Conservation (phyloP, 371 early-diverging fungal genomes). For the Circinella minor region DNA sequence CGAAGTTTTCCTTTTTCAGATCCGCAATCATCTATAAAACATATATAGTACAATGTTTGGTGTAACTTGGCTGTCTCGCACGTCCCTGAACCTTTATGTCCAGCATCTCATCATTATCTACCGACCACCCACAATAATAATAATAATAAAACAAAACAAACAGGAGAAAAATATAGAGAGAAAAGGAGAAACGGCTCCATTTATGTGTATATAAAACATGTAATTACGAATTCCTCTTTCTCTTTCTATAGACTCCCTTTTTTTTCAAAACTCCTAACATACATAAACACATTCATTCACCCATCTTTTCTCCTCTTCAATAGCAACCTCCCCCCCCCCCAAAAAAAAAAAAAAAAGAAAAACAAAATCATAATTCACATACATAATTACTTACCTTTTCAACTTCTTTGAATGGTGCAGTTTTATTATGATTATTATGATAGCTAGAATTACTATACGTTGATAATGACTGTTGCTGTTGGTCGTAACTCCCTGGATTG, state of each 20-base stretch:
- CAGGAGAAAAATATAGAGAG: too few relatives aligned
- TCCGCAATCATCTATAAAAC: constrained; percentile 37
- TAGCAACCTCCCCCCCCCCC: background rate
- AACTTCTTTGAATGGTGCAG: constrained; percentile 18
- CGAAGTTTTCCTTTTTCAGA: constrained; percentile 54
- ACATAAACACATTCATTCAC: too few relatives aligned
- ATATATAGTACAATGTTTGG: background rate
- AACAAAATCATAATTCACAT: too few relatives aligned
- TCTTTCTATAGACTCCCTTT: background rate
- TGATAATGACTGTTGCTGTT: background rate
- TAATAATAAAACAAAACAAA: too few relatives aligned
- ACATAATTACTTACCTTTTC: constrained; percentile 15
- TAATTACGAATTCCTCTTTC: background rate
- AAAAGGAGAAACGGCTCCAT: too few relatives aligned
- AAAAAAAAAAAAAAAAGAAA: too few relatives aligned
- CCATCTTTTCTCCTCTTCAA: background rate
- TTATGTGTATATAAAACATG: too few relatives aligned
- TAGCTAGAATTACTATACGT: background rate
- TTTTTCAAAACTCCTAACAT: background rate
- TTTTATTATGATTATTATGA: constrained; percentile 1
- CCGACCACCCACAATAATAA: too few relatives aligned
- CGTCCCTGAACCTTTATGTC: background rate
- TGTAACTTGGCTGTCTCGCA: constrained; percentile 1
- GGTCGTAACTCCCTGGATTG: background rate
- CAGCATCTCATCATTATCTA: too few relatives aligned